Evolutionary conservation across 176 grass and related monocot genomes (phyloP), one percentile per base, ranked within the genome.

Genomic region (Canna indica): DNA sequence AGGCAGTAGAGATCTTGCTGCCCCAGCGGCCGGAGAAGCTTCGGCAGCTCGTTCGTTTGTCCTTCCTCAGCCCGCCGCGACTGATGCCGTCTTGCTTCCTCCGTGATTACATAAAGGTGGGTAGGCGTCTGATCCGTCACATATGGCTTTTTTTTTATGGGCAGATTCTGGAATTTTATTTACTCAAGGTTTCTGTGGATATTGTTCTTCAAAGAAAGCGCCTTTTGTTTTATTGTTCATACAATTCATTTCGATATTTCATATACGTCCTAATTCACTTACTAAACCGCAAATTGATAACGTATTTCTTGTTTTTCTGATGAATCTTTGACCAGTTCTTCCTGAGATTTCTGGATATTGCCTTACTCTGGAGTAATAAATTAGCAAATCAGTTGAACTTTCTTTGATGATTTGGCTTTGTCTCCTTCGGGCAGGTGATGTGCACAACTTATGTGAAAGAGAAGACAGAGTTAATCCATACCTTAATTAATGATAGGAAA

Each of bases 21-120:
- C 94, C 94, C 12, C 83, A 75, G 16, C 84, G 82, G 3, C 89
- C 94, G 15, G 84, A 93, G 20, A 86, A 97, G 72, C 79, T 97
- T 30, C 46, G 82, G 11, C 82, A 82, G 58, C 94, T 97, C 7
- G 89, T 97, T 16, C 81, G 74, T 45, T 77, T 97, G 71, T 93
- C 94, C 3, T 97, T 97, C 45, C 81, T 84, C 59, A 70, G 62
- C 9, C 94, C 89, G 34, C 94, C 84, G 1, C 61, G 34, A 74
- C 65, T 97, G 75, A 87, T 97, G 89, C 94, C 94, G 7, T 81
- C 94, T 1, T 93, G 89, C 77, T 93, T 87, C 79, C 82, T 96
- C n/a, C 80, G 81, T 59, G 92, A 96, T 70, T 96, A 96, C 62
- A 96, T 96, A 50, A 75, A 87, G 85, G 92, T 96, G 59, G 8